Evolutionary conservation across 2,329 filamentous ascomycete species (phyloP), one percentile per base, ranked within the genome.

Genomic region (Tolypocladium nubicola): DNA sequence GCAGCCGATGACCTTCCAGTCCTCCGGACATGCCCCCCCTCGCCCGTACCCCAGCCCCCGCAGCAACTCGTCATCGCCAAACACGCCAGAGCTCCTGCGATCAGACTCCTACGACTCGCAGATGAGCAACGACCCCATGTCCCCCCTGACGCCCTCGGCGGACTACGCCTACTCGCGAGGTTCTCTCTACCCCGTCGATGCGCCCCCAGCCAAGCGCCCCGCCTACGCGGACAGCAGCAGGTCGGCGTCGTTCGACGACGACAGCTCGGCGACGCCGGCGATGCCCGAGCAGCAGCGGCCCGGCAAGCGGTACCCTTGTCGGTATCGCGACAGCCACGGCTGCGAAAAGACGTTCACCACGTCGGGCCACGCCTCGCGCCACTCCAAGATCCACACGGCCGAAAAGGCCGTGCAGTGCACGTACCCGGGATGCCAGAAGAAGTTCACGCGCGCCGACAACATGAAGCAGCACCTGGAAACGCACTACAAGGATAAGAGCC

Each of bases 381-480:
- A 93, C 70, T 88, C 88, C 59, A 91, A 91, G 71, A 91, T 90
- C 66, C 89, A 93, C 75, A 90, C 87, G 1, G 87, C 87, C 53
- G 88, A 90, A 72, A 92, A 92, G 75, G 85, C 85, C 16, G 86
- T 90, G 26, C 82, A 79, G 41, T 86, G 83, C 72, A 79, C 84
- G 38, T 88, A 80, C 65, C 74, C 79, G 0, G 86, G 86, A 59
- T 92, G 88, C 75, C 81, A 83, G 70, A 90, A 90, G 74, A 88
- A 87, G 66, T 92, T 92, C 65, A 90, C 87, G 13, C 86, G 88
- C 61, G 85, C 87, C 64, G 88, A 92, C 77, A 92, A 92, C 76
- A 92, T 92, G 88, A 90, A 90, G 77, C 88, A 91, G 73, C 88
- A 92, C 66, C 79, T 89, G 37, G 83, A 89, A 65, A 91, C 88